These are phyloP conservation scores for Curvularia eragrostidis DNA, from an alignment of 2,329 filamentous ascomycete species.

Conservation along the genomic window DNA sequence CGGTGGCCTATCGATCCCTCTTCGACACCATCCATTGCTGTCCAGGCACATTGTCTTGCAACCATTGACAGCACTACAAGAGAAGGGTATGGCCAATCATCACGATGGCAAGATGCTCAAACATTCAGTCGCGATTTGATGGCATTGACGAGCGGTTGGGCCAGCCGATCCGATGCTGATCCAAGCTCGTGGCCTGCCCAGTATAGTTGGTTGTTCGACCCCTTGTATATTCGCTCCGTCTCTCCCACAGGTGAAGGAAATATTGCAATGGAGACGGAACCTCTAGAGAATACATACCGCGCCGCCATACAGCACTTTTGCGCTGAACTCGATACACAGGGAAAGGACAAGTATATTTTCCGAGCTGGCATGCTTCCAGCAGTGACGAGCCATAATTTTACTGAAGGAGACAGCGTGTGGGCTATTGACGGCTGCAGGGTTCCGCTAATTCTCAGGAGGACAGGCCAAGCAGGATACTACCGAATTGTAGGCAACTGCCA, in stretches of 20 bases:
- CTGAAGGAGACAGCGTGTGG: slow-evolving; percentile 19
- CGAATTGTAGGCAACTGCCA: slow-evolving; percentile 17
- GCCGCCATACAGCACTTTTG: slow-evolving; percentile 12
- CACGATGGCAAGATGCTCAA: slow-evolving; percentile 9
- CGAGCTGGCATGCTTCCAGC: slow-evolving; percentile 16
- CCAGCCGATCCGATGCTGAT: background rate
- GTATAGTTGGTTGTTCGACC: slow-evolving; percentile 18
- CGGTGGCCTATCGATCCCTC: background rate
- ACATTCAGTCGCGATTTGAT: slow-evolving; percentile 7
- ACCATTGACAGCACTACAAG: slow-evolving; percentile 12
- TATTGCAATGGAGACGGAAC: background rate
- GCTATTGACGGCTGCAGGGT: slow-evolving; percentile 18
- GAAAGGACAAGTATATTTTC: slow-evolving; percentile 15
- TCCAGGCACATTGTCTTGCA: slow-evolving; percentile 18
- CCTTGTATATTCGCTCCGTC: background rate
- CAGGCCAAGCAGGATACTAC: background rate
- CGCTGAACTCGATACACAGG: slow-evolving; percentile 10
- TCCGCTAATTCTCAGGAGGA: slow-evolving; percentile 15
- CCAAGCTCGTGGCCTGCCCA: slow-evolving; percentile 11
- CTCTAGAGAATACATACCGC: background rate
- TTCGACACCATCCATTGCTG: slow-evolving; percentile 4
- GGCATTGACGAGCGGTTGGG: background rate
- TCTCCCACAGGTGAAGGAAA: background rate
- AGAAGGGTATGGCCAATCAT: background rate
- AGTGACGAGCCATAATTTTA: slow-evolving; percentile 8